Evolutionary conservation across 139 green algal species (phyloP), one percentile per base, ranked within the genome.

Genomic region (Penium margaritaceum): DNA sequence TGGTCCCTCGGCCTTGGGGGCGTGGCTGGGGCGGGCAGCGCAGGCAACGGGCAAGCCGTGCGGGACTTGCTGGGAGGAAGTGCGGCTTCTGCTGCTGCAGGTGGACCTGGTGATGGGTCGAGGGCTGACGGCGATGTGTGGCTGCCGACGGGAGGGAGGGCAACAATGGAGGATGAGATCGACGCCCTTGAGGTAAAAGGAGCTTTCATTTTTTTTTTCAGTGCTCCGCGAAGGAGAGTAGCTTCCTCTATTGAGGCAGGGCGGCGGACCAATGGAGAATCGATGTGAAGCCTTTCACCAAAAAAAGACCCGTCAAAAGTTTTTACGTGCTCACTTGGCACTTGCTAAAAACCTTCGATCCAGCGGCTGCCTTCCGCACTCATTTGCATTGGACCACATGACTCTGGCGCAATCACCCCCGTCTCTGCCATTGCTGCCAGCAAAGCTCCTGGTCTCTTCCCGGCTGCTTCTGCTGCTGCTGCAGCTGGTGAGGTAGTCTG

Each of bases 141-240:
- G 5, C 27, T 30, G 1, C 30, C 53, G 21, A 51, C 47, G 60
- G 60, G 17, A 21, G 27, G 38, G 21, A 58, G 60, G 33, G 71
- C 61, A 35, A 63, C 73, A 19, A 17, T 77, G 30, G 75, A 82
- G 39, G 70, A 82, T 24, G 75, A 77, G 39, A 70, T 72, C 29
- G 75, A 82, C 17, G 75, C 68, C 1, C 61, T 81, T 0, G 67
- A 79, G 63, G 72, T 75, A 32, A 39, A 63, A n/a, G n/a, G n/a
- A n/a, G n/a, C n/a, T n/a, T n/a, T n/a, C n/a, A n/a, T n/a, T n/a
- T n/a, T n/a, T n/a, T n/a, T n/a, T n/a, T n/a, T n/a, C n/a, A n/a
- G n/a, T n/a, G n/a, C n/a, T n/a, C n/a, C n/a, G n/a, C n/a, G n/a
- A n/a, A n/a, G n/a, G n/a, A n/a, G n/a, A n/a, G n/a, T n/a, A n/a